phyloP scores from a whole-genome alignment of 1,284 basidiomycete genomes.

The Omphalotus olearius region DNA sequence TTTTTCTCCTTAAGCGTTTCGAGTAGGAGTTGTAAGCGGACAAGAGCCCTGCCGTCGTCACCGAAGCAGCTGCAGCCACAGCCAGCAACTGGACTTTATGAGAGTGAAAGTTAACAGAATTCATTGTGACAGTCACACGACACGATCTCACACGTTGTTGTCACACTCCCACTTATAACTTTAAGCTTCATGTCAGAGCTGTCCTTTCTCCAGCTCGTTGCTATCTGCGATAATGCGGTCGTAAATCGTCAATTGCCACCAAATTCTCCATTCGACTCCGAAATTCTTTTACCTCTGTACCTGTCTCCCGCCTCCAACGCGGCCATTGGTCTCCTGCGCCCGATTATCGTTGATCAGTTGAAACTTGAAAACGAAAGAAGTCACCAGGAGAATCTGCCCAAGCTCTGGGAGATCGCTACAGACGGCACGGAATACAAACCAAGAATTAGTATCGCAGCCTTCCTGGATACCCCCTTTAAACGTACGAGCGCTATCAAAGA shows the following conservation, averaged over 20 bases:
- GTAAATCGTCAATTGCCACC: slow-evolving; percentile 25
- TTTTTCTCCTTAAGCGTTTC: slow-evolving; percentile 43
- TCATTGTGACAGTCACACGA: slow-evolving; percentile 8
- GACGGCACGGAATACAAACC: slow-evolving; percentile 21
- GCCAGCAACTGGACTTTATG: slow-evolving; percentile 54
- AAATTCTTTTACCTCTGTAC: slow-evolving; percentile 46
- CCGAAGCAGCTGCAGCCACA: slow-evolving; percentile 59
- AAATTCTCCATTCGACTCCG: slow-evolving; percentile 25
- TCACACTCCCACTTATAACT: too few relatives aligned
- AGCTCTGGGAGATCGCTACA: slow-evolving; percentile 38
- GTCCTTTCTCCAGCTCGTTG: slow-evolving; percentile 55
- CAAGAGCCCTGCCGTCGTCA: slow-evolving; percentile 52
- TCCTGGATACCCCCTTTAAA: slow-evolving; percentile 47
- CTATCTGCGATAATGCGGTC: slow-evolving; percentile 62
- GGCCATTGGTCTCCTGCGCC: slow-evolving; percentile 60
- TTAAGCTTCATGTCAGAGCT: slow-evolving; percentile 13
- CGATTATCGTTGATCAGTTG: slow-evolving; percentile 50
- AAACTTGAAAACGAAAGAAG: slow-evolving; percentile 41
- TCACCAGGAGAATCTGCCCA: slow-evolving; percentile 23
- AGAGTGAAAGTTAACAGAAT: slow-evolving; percentile 27
- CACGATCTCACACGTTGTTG: too few relatives aligned
- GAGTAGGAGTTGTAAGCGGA: slow-evolving; percentile 51
- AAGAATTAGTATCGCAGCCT: slow-evolving; percentile 48
- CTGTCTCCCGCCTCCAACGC: slow-evolving; percentile 43
- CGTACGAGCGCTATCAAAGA: slow-evolving; percentile 58